Evolutionary conservation across 2,329 filamentous ascomycete species (phyloP).

Genomic region (Colletotrichum eleusines): DNA sequence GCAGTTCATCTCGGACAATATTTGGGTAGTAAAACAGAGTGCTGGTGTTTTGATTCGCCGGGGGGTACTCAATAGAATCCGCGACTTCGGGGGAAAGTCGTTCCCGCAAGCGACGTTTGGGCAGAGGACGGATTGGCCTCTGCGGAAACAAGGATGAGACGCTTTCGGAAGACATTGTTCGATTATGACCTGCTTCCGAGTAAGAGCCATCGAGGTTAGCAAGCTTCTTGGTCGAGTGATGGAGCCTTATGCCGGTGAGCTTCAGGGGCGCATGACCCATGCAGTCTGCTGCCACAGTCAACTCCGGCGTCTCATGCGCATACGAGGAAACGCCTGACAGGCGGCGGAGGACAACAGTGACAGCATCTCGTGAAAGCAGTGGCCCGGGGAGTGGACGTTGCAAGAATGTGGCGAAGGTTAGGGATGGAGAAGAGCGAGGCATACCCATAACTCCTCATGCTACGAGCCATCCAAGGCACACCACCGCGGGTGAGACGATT

Average conservation of each 20-base stretch:
- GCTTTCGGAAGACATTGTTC: slow-evolving; percentile 78
- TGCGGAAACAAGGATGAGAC: slow-evolving; percentile 86
- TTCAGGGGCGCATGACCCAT: slow-evolving; percentile 14
- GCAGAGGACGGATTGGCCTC: slow-evolving; percentile 91
- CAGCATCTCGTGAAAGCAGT: slow-evolving; percentile 9
- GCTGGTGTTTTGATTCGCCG: slow-evolving; percentile 75
- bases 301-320: slow-evolving; percentile 8
- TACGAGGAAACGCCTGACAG: slow-evolving; percentile 7
- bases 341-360: slow-evolving; percentile 1
- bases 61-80: slow-evolving; percentile 84
- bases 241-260: slow-evolving; percentile 17
- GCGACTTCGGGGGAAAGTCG: slow-evolving; percentile 88
- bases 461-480: slow-evolving; percentile 35
- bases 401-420: slow-evolving; percentile 49
- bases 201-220: slow-evolving; percentile 33
- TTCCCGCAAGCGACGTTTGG: slow-evolving; percentile 88
- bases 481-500: slow-evolving; percentile 24
- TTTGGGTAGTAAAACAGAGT: slow-evolving; percentile 81
- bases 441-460: slow-evolving; percentile 59
- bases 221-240: slow-evolving; percentile 17
- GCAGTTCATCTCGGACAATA: slow-evolving; percentile 42
- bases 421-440: slow-evolving; percentile 46
- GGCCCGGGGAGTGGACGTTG: slow-evolving; percentile 25
- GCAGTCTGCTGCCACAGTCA: slow-evolving; percentile 29
- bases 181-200: slow-evolving; percentile 56